Evolutionary conservation across 148 eudicot genomes (phyloP).

Genomic region (Vaccinium vitisidaea): DNA sequence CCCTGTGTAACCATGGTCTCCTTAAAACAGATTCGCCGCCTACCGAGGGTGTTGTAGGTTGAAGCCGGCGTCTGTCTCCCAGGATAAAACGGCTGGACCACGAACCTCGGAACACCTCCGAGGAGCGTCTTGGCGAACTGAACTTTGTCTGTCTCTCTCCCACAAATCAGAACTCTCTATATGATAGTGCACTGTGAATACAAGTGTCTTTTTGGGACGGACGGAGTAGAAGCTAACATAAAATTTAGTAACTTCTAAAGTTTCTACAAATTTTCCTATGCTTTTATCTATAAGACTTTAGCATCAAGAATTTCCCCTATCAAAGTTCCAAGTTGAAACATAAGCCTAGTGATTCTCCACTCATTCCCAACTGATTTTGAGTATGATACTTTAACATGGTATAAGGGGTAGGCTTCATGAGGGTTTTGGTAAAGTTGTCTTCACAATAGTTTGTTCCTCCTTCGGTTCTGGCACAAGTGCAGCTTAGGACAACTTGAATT

Average conservation of each 20-base stretch:
- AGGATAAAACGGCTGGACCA: too few relatives aligned
- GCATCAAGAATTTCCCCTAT: background rate
- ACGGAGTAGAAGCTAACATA: background rate
- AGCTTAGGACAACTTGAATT: background rate
- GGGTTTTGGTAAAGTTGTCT: background rate
- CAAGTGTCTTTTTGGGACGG: too few relatives aligned
- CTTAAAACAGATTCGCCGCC: too few relatives aligned
- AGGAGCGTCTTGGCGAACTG: too few relatives aligned
- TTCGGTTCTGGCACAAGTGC: background rate
- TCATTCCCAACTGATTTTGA: background rate
- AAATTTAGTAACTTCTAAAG: background rate
- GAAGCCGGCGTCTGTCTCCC: too few relatives aligned
- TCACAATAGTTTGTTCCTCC: background rate
- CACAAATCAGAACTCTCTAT: too few relatives aligned
- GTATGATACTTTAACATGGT: background rate
- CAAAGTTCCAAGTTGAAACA: background rate
- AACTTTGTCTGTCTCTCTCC: too few relatives aligned
- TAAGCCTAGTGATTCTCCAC: background rate
- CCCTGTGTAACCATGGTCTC: too few relatives aligned
- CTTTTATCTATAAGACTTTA: background rate
- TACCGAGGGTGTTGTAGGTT: too few relatives aligned
- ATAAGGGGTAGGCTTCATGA: background rate
- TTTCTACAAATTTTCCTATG: background rate
- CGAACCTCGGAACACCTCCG: too few relatives aligned
- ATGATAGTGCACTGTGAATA: too few relatives aligned